Evolutionary conservation across 1,284 basidiomycete species (phyloP), one percentile per base, ranked within the genome.

Genomic region (Moesziomyces sp.): DNA sequence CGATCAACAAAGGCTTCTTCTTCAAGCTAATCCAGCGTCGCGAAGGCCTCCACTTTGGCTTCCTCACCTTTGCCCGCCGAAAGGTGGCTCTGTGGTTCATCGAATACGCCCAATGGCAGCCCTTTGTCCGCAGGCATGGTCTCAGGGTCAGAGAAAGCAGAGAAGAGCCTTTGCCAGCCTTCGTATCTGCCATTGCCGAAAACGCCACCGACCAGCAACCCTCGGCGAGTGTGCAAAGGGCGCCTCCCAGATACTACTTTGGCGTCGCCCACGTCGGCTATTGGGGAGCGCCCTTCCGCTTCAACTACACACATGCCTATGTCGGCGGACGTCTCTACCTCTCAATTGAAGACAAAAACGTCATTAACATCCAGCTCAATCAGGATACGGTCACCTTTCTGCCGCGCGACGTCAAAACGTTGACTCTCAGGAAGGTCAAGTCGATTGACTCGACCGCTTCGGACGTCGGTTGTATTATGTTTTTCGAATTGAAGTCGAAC

Each of bases 1-100:
- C 42, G 0, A 55, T 56, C 45, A 55, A 63, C 50, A 63, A 59
- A 38, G 67, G 60, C 42, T 69, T 63, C 57, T 69, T 28, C 46
- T 62, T 69, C 47, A 50, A 50, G 23, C 40, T 47, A 3, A 5
- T 58, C 24, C 42, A 48, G 13, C 14, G 11, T 0, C 19, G 0
- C 5, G 14, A 38, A 3, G 23, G 28, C 0, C 1, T 19, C 24
- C 40, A 55, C 40, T 47, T 54, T n/a, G 67, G 52, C 18, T 13
- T 69, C 19, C 52, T 69, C 33, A 69, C 67, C 0, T 69, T 69
- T 33, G 60, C 67, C 8, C 5, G 30, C 7, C 3, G 2, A 3
- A 18, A 9, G 9, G 60, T 69, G 18, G 67, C 26, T 13, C n/a
- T n/a, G 13, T 69, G 67, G 67, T 69, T 69, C 35, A 23, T 63